phyloP scores from a whole-genome alignment of 1,139 yeast species.

The Candida mesenterica region DNA sequence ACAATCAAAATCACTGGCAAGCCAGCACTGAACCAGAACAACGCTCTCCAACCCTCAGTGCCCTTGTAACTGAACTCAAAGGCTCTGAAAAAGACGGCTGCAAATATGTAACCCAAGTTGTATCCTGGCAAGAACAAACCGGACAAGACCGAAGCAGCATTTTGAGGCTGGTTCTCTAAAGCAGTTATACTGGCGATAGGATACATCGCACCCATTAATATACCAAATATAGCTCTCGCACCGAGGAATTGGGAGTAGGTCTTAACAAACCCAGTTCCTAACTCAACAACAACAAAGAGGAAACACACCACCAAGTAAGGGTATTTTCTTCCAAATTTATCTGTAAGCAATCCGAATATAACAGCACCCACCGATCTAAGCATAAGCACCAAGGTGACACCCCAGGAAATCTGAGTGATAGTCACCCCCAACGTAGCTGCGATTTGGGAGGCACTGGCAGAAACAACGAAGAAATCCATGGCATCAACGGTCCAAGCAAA shows the following conservation, averaged over 20 bases:
- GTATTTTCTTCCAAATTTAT: conserved; percentile 70
- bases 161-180: conserved; percentile 60
- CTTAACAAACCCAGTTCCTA: conserved; percentile 69
- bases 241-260: conserved; percentile 64
- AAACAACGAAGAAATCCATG: conserved; percentile 72
- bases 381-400: conserved; percentile 76
- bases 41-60: conserved; percentile 65
- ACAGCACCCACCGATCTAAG: conserved; percentile 76
- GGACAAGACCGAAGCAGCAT: conserved; percentile 60
- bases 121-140: conserved; percentile 74
- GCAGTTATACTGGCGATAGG: conserved; percentile 69
- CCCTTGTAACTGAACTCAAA: conserved; percentile 43
- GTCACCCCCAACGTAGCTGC: conserved; percentile 51
- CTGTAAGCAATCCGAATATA: conserved; percentile 64
- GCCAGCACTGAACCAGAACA: conserved; percentile 80
- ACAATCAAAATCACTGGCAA: conserved; percentile 55
- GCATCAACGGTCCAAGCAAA: conserved; percentile 81
- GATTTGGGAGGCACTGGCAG: conserved; percentile 55
- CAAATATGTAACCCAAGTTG: conserved; percentile 66
- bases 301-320: conserved; percentile 57
- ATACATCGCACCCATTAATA: conserved; percentile 69
- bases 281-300: conserved; percentile 56
- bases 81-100: conserved; percentile 63
- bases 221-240: conserved; percentile 66
- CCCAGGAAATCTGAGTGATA: conserved; percentile 68